Evolutionary conservation across 2,329 filamentous ascomycete genomes (phyloP), one percentile per base, ranked within the genome.

Genomic region (Fusarium nelsonii): DNA sequence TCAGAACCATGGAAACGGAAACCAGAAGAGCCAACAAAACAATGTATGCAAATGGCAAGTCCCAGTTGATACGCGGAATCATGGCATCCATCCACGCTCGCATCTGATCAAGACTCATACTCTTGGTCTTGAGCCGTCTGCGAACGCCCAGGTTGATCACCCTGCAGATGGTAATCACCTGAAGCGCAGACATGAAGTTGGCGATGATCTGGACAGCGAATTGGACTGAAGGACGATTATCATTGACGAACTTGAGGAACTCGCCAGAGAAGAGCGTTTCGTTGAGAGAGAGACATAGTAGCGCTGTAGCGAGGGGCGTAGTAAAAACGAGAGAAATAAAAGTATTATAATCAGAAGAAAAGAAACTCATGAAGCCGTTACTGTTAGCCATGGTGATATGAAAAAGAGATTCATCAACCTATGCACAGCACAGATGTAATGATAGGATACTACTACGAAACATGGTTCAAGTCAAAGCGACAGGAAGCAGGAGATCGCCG

Each of bases 21-120:
- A 65, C 63, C 33, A 67, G 53, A 7, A 54, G 33, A 18, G 18
- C 36, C 12, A 64, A 12, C 1, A 46, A 20, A 3, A 36, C 20
- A 0, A 67, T 51, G 28, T 56, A 60, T 3, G 30, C 37, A 5
- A 58, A 14, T 6, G 58, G 63, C 6, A 67, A 16, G 8, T 67
- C 63, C 63, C 63, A 68, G 20, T 68, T 63, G 28, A 68, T 55
- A 1, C 53, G 32, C 1, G 54, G 51, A 10, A 63, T 53, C 59
- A 59, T 64, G 10, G 51, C 59, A 26, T 69, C 41, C 18, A 58
- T 57, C 54, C 65, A 68, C 6, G 40, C 34, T 49, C 62, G 55
- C 30, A 59, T 52, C 30, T 55, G 44, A 39, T 65, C 39, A 11
- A 65, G 50, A 8, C 48, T 59, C 51, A 68, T 69, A 34, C 63